Evolutionary conservation across 2,329 filamentous ascomycete genomes (phyloP).

Genomic region (Claviceps paspali): DNA sequence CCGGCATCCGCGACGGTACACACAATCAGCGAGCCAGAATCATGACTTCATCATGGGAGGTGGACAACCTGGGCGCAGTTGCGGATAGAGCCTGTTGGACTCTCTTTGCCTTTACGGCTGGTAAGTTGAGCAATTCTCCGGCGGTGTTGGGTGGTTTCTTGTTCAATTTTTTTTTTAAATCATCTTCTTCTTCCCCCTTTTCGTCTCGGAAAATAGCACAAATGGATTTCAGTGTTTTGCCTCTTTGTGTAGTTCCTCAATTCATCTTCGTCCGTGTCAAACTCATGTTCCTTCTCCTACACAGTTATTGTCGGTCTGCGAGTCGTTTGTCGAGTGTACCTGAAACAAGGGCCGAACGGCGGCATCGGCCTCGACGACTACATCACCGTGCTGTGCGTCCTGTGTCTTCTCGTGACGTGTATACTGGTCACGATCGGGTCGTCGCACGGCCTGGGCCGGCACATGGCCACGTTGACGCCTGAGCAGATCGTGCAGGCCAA

Average conservation of each 20-base stretch:
- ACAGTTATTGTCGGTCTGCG: constrained; percentile 11
- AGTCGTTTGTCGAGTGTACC: constrained; percentile 8
- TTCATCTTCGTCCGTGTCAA: no score
- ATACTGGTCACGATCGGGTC: constrained; percentile 11
- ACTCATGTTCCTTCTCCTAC: no score
- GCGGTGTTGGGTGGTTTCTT: no score
- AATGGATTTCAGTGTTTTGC: no score
- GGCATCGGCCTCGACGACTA: constrained; percentile 13
- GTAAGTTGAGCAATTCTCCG: constrained; percentile 5
- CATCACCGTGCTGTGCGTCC: constrained; percentile 10
- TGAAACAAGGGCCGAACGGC: constrained; percentile 9
- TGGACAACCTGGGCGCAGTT: not conserved
- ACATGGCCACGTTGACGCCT: constrained; percentile 5
- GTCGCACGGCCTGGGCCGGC: constrained; percentile 11
- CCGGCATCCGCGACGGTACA: not conserved
- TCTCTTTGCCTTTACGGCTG: constrained; percentile 11
- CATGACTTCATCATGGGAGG: constrained; percentile 2
- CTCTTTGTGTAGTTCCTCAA: no score
- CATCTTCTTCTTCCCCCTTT: no score
- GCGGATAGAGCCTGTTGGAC: constrained; percentile 13
- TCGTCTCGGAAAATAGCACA: no score
- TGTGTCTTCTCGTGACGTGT: constrained; percentile 11
- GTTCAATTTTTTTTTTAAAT: no score
- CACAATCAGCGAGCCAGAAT: no score
- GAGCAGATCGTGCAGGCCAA: constrained; percentile 7